Conservation (phyloP, 2,329 filamentous ascomycete genomes). For the Ophioceras dolichostomum region DNA sequence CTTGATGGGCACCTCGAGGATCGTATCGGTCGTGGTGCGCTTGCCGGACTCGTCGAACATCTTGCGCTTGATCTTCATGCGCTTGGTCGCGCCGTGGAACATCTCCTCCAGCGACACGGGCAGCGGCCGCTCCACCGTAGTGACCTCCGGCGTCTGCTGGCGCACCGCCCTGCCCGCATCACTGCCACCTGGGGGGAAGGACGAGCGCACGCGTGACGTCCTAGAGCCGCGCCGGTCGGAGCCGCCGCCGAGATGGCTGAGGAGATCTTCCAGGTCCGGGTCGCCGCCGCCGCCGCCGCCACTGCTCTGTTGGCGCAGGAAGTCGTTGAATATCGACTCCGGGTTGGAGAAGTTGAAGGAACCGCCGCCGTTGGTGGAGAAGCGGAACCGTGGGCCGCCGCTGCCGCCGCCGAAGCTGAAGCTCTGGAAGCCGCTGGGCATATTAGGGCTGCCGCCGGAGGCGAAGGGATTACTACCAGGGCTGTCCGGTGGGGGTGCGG, state of each 20-base stretch:
- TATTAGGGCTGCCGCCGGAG: conserved; percentile 37
- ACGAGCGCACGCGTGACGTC: conserved; percentile 24
- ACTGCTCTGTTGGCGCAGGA: conserved; percentile 49
- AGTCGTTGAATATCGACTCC: conserved; percentile 75
- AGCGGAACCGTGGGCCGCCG: conserved; percentile 46
- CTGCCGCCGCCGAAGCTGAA: conserved; percentile 25
- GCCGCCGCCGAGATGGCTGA: conserved; percentile 31
- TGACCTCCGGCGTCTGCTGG: conserved; percentile 67
- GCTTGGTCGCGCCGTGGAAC: conserved; percentile 80
- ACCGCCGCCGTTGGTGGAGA: conserved; percentile 43
- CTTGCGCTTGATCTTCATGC: conserved; percentile 97
- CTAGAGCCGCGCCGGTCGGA: conserved; percentile 18
- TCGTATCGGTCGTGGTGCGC: conserved; percentile 75
- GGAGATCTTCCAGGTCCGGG: conserved; percentile 41
- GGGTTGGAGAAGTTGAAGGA: conserved; percentile 72
- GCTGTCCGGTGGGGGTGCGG: conserved; percentile 23
- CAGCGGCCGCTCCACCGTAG: conserved; percentile 77
- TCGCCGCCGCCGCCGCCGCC: conserved; percentile 30
- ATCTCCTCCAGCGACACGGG: conserved; percentile 78
- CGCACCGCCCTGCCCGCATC: conserved; percentile 20
- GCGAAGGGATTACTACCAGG: conserved; percentile 50
- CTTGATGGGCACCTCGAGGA: conserved; percentile 92
- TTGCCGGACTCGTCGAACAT: conserved; percentile 80
- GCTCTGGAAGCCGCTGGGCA: conserved; percentile 19
- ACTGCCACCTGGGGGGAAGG: conserved; percentile 14